Percentiles rank a stretch among this genome's conserved stretches.
These are phyloP conservation scores for Rhizopus arrhizus DNA, from an alignment of 371 early-diverging fungal genomes.

Conservation along the genomic window DNA sequence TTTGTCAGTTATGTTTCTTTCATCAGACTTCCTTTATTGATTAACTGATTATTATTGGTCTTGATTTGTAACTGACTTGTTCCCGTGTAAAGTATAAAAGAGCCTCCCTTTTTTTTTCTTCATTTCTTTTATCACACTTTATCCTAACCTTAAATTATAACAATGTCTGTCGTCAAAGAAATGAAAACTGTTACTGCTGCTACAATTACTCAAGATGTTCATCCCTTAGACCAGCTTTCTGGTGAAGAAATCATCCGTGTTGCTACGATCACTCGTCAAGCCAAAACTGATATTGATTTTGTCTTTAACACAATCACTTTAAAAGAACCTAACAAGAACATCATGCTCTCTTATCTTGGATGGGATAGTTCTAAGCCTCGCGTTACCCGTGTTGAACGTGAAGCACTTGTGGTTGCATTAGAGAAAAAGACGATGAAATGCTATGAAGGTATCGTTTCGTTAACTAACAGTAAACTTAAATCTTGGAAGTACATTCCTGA, in stretches of 20 bases:
- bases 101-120: slow-evolving; percentile 3
- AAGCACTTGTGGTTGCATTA: slow-evolving; percentile 46
- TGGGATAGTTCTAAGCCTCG: slow-evolving; percentile 46
- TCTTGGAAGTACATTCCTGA: slow-evolving; percentile 46
- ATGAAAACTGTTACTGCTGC: slow-evolving; percentile 43
- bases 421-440: slow-evolving; percentile 45
- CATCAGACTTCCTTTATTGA: slow-evolving; percentile 17
- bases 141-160: slow-evolving; percentile 10
- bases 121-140: slow-evolving; percentile 5
- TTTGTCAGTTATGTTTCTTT: slow-evolving; percentile 9
- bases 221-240: slow-evolving; percentile 53
- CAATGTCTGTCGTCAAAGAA: slow-evolving; percentile 42
- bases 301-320: slow-evolving; percentile 58
- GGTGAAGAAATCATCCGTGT: slow-evolving; percentile 46
- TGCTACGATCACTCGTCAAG: slow-evolving; percentile 39
- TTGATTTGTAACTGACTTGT: slow-evolving; percentile 29
- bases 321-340: slow-evolving; percentile 47
- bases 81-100: slow-evolving; percentile 19
- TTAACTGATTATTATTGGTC: slow-evolving; percentile 19
- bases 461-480: slow-evolving; percentile 32
- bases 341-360: slow-evolving; percentile 54
- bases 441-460: slow-evolving; percentile 48
- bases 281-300: slow-evolving; percentile 37
- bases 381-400: slow-evolving; percentile 43
- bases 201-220: slow-evolving; percentile 22